phyloP scores from a whole-genome alignment of 2,329 filamentous ascomycete genomes.

The Colletotrichum zoysiae region DNA sequence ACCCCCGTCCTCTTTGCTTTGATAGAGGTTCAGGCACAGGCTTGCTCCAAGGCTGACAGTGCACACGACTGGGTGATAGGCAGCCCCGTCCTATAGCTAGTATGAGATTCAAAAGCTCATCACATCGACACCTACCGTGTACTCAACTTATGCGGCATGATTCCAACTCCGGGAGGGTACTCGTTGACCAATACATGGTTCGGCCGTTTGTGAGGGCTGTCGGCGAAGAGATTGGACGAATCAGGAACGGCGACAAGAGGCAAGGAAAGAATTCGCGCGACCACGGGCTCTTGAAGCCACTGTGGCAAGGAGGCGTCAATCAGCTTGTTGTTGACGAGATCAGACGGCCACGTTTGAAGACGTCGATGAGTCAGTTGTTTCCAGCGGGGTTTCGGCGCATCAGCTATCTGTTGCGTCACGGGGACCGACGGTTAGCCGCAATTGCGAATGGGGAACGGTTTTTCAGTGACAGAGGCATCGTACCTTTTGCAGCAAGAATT shows the following conservation, averaged over 20 bases:
- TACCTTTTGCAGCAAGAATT: constrained; percentile 77
- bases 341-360: constrained; percentile 90
- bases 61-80: constrained; percentile 89
- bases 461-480: not conserved
- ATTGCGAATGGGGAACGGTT: not conserved
- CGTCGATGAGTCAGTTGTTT: constrained; percentile 88
- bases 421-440: not conserved
- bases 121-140: constrained; percentile 43
- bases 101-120: constrained; percentile 45
- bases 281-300: constrained; percentile 80
- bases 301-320: constrained; percentile 79
- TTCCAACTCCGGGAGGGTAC: constrained; percentile 89
- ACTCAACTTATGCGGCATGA: constrained; percentile 88
- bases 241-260: constrained; percentile 46
- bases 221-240: constrained; percentile 62
- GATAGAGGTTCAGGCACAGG: constrained; percentile 82
- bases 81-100: constrained; percentile 74
- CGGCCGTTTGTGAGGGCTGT: constrained; percentile 79
- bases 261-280: constrained; percentile 70
- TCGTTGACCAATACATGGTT: constrained; percentile 97
- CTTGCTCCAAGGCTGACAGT: constrained; percentile 87
- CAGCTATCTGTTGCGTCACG: constrained; percentile 64
- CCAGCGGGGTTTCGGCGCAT: constrained; percentile 83
- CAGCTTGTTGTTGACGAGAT: constrained; percentile 82
- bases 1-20: constrained; percentile 71